phyloP scores from a whole-genome alignment of 805 yeast species.

The Wickerhamiella galacta region DNA sequence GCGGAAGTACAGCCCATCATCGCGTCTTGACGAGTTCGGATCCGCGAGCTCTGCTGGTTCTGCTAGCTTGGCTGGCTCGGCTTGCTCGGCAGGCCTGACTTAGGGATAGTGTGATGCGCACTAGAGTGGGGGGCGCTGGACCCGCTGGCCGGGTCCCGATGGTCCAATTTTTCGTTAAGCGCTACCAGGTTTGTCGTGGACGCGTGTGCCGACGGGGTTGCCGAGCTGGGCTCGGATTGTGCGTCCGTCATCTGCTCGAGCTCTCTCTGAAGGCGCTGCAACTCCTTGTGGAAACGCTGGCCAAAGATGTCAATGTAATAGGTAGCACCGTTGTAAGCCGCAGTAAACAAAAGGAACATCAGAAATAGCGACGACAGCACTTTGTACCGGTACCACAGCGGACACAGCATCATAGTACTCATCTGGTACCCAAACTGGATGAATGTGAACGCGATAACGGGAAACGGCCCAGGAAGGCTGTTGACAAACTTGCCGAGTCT shows the following conservation, averaged over 20 bases:
- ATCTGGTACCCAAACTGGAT: conserved; percentile 81
- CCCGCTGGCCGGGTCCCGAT: no score
- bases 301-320: conserved; percentile 89
- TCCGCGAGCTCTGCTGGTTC: no score
- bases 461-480: conserved; percentile 65
- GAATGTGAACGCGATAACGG: conserved; percentile 70
- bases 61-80: no score
- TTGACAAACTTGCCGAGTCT: conserved; percentile 64
- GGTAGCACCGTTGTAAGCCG: conserved; percentile 88
- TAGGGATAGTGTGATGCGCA: no score
- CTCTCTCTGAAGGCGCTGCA: conserved; percentile 50
- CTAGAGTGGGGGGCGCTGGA: no score
- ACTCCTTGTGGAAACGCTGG: conserved; percentile 74
- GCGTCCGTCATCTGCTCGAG: conserved; percentile 54
- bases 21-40: no score
- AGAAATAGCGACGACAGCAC: conserved; percentile 52
- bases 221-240: no score
- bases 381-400: conserved; percentile 67
- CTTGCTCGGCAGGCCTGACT: no score
- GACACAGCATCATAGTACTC: conserved; percentile 73
- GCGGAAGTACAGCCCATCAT: no score
- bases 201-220: no score
- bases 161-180: no score
- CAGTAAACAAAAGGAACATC: conserved; percentile 53
- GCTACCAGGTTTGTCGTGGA: no score